Evolutionary conservation across 345 rosid species (phyloP).

Genomic region (Heritiera littoralis): DNA sequence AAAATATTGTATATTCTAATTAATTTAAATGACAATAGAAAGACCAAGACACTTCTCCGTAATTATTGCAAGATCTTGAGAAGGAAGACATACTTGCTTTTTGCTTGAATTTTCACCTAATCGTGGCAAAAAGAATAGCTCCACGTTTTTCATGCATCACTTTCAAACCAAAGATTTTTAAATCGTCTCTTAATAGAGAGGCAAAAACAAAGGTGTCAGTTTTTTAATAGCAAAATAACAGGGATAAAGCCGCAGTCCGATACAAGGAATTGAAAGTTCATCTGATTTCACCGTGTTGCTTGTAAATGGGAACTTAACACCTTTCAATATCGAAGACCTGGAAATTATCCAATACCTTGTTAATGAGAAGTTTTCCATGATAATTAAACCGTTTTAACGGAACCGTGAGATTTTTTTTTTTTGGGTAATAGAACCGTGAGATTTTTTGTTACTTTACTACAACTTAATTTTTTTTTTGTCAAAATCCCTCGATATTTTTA

Average conservation of each 20-base stretch:
- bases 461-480: too few species aligned
- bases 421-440: slow-evolving; percentile 39
- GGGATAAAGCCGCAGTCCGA: slow-evolving; percentile 46
- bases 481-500: too few species aligned
- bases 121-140: slow-evolving; percentile 38
- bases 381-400: slow-evolving; percentile 49
- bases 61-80: slow-evolving; percentile 32
- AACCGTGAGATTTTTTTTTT: slow-evolving; percentile 25
- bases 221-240: slow-evolving; percentile 22
- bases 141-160: slow-evolving; percentile 25
- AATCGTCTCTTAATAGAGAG: slow-evolving; percentile 56
- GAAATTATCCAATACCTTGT: slow-evolving; percentile 19
- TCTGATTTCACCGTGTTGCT: slow-evolving; percentile 36
- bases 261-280: slow-evolving; percentile 60
- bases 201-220: slow-evolving; percentile 41
- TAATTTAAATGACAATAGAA: slow-evolving; percentile 12
- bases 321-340: not conserved
- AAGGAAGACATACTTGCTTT: slow-evolving; percentile 10
- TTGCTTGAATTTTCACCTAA: slow-evolving; percentile 32
- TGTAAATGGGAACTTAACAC: not conserved
- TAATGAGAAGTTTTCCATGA: slow-evolving; percentile 39
- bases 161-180: slow-evolving; percentile 23
- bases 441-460: too few species aligned
- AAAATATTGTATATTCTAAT: not conserved
- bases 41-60: slow-evolving; percentile 1